Base-by-base conservation (phyloP, 768 basidiomycete genomes). In the Leccinum truebloodii region DNA sequence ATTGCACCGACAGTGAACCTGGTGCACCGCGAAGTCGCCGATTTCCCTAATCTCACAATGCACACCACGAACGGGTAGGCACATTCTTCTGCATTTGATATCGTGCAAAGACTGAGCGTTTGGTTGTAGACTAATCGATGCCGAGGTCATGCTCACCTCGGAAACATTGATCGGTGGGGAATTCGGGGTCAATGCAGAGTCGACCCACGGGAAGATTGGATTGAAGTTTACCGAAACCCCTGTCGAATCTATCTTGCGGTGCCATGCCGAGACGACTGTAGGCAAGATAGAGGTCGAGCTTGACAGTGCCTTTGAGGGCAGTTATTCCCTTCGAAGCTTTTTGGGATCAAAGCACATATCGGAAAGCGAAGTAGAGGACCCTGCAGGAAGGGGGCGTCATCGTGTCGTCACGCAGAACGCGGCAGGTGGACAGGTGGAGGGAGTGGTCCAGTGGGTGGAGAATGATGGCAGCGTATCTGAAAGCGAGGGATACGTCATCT, bases 11-110 rank as follows among this genome's bases (percentile, higher is more conserved):
- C 71, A 34, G 79, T 83, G 32, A 71, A 68, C 30, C 57, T 86
- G 49, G 48, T 67, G 14, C 77, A 76, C 54, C 62, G 63, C 10
- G 60, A 70, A 30, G 53, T 65, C 59, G 54, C 56, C 7, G 57
- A 67, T 22, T 57, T 75, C 1, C 67, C 77, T 22, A 61, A 63
- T 12, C 62, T 83, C 59, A 44, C 50, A 9, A 66, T 82, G 52
- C 63, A 58, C 22, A 80, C 81, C 2, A 72, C 59, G 28, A 83
- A 85, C 58, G 77, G 75, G 83, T 83, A 65, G 37, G 77, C 18
- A 66, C 8, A 24, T 18, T 20, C 3, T 22, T 34, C 18, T 22
- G 5, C 30, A 16, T 12, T 3, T 14, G 10, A 3, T 2, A 22
- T 16, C 3, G 16, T 49, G 2, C 3, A 18, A 55, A 30, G 6